Evolutionary conservation across 768 basidiomycete species (phyloP).

Genomic region (Vishniacozyma victoriae): DNA sequence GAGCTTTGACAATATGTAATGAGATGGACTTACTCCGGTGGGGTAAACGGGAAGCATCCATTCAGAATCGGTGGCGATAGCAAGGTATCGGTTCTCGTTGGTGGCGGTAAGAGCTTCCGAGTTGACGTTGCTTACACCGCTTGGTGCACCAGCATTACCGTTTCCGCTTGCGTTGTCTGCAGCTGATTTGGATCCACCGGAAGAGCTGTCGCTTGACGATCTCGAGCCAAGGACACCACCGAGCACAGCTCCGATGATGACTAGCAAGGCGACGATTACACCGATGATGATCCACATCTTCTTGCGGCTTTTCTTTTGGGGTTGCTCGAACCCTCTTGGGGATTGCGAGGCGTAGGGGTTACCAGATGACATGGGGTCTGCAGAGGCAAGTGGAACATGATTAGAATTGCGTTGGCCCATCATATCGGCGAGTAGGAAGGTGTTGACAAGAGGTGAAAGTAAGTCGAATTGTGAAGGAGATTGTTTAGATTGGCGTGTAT

Average conservation of each 20-base stretch:
- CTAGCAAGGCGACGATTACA: conserved; percentile 36
- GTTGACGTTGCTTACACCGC: conserved; percentile 21
- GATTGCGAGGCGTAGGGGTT: conserved; percentile 33
- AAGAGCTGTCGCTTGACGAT: conserved; percentile 15
- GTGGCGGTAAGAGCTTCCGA: conserved; percentile 29
- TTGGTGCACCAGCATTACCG: conserved; percentile 22
- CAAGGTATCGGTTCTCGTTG: conserved; percentile 51
- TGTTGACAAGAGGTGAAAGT: neutral
- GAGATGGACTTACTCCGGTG: conserved; percentile 63
- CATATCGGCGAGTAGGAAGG: neutral
- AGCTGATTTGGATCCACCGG: conserved; percentile 21
- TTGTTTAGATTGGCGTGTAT: neutral
- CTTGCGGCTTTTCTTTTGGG: conserved; percentile 43
- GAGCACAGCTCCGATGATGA: conserved; percentile 51
- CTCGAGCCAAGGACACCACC: conserved; percentile 71
- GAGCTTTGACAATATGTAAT: neutral
- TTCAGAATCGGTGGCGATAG: conserved; percentile 66
- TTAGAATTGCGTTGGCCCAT: neutral
- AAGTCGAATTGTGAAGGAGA: neutral
- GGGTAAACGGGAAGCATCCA: conserved; percentile 82
- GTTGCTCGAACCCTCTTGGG: conserved; percentile 7
- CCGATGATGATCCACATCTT: conserved; percentile 48
- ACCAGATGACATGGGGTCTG: conserved; percentile 34
- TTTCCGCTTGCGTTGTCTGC: conserved; percentile 45
- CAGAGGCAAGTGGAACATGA: conserved; percentile 4